A percentile compares a stretch with the other conserved stretches of the same genome.
phyloP scores from a whole-genome alignment of 2,329 filamentous ascomycete species.

The Ceratocystis colombiana region DNA sequence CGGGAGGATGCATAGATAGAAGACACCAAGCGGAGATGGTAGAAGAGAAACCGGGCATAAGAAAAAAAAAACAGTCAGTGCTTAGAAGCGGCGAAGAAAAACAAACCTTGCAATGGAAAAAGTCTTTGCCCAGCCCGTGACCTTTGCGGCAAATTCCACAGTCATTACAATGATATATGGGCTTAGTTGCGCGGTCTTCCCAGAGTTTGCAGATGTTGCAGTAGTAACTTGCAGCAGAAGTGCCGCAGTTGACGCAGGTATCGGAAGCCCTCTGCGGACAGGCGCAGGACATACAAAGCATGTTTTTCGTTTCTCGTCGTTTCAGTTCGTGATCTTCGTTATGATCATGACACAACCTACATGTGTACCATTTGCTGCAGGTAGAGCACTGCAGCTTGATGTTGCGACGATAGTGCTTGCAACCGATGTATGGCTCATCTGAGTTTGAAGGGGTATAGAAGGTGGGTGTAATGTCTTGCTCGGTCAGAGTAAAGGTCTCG shows the following conservation, averaged over 20 bases:
- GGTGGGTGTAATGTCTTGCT: conserved; percentile 56
- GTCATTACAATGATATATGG: conserved; percentile 91
- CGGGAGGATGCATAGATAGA: background rate
- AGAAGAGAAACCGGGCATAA: background rate
- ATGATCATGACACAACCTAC: conserved; percentile 85
- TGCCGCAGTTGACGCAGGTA: conserved; percentile 65
- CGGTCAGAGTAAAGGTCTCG: conserved; percentile 43
- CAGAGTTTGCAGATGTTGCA: conserved; percentile 92
- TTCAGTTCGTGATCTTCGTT: conserved; percentile 69
- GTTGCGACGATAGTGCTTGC: conserved; percentile 87
- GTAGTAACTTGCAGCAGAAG: conserved; percentile 76
- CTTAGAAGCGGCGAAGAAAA: background rate
- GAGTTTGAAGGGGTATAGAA: conserved; percentile 47
- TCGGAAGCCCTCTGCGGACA: conserved; percentile 75
- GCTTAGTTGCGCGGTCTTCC: conserved; percentile 85
- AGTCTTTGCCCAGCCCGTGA: conserved; percentile 87
- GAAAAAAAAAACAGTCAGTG: background rate
- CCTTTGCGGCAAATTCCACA: conserved; percentile 93
- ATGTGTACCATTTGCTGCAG: conserved; percentile 88
- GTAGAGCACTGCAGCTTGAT: conserved; percentile 90
- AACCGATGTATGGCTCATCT: conserved; percentile 50
- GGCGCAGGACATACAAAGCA: conserved; percentile 94
- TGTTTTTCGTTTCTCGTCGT: conserved; percentile 76
- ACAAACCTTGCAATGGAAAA: conserved; percentile 89
- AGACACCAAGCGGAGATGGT: too few relatives aligned